phyloP scores from a whole-genome alignment of 1,284 basidiomycete genomes.

The Apiotrichum laibachii region DNA sequence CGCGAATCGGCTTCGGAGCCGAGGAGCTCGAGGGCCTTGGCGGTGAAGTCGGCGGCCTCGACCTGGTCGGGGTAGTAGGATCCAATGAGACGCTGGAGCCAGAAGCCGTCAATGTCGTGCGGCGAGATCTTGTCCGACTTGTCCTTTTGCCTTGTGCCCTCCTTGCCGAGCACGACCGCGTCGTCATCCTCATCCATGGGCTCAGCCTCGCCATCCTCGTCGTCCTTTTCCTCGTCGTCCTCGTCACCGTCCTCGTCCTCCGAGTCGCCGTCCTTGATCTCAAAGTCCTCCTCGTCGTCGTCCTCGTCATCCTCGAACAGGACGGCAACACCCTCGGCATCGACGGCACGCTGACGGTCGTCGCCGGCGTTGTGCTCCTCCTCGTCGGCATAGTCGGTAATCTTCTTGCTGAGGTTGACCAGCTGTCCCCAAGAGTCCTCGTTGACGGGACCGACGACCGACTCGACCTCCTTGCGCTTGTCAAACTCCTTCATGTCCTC shows the following conservation, averaged over 20 bases:
- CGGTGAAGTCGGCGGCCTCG: slow-evolving; percentile 88
- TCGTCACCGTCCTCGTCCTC: slow-evolving; percentile 68
- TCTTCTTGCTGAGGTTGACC: slow-evolving; percentile 85
- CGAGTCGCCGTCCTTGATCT: slow-evolving; percentile 57
- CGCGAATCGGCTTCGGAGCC: slow-evolving; percentile 84
- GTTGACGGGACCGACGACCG: slow-evolving; percentile 67
- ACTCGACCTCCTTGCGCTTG: slow-evolving; percentile 92
- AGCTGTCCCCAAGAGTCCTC: slow-evolving; percentile 83
- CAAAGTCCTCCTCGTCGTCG: slow-evolving; percentile 69
- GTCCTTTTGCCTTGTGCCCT: slow-evolving; percentile 37
- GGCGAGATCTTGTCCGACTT: slow-evolving; percentile 73
- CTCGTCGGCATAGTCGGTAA: slow-evolving; percentile 91
- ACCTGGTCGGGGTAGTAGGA: slow-evolving; percentile 90
- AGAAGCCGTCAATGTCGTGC: slow-evolving; percentile 93
- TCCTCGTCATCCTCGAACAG: slow-evolving; percentile 95
- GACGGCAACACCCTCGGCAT: slow-evolving; percentile 84
- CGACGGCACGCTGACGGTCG: slow-evolving; percentile 51
- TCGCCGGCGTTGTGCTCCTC: slow-evolving; percentile 82
- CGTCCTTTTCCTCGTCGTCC: slow-evolving; percentile 61
- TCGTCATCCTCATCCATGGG: slow-evolving; percentile 55
- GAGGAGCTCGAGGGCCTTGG: slow-evolving; percentile 80
- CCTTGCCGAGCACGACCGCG: slow-evolving; percentile 64
- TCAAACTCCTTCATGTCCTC: slow-evolving; percentile 93
- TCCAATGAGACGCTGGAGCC: slow-evolving; percentile 92
- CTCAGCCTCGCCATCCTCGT: slow-evolving; percentile 53